Evolutionary conservation across 495 filamentous ascomycete genomes (phyloP).

Genomic region (Podospora bellae-mahoneyi): DNA sequence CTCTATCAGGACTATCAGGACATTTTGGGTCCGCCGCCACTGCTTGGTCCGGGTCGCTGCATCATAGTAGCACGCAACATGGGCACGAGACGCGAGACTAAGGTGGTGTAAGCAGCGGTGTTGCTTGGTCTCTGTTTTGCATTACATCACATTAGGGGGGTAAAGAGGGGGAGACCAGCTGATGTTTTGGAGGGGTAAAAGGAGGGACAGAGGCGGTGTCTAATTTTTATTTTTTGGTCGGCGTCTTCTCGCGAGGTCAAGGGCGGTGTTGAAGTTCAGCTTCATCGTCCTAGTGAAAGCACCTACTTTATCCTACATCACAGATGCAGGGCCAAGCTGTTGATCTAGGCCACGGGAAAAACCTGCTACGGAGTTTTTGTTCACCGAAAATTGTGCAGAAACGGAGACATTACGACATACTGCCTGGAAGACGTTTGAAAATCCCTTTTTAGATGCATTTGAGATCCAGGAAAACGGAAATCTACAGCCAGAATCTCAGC

Average conservation of each 20-base stretch:
- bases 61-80: conserved; percentile 12
- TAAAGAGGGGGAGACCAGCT: not conserved
- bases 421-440: not conserved
- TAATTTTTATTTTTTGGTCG: not conserved
- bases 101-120: not conserved
- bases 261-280: conserved; percentile 12
- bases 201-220: not conserved
- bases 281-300: not conserved
- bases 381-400: not conserved
- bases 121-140: conserved; percentile 4
- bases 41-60: conserved; percentile 10
- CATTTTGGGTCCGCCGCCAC: conserved; percentile 1
- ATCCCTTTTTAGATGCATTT: not conserved
- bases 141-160: not conserved
- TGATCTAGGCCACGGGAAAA: not conserved
- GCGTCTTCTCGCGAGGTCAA: conserved; percentile 12
- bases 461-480: not conserved
- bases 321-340: not conserved
- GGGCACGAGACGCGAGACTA: not conserved
- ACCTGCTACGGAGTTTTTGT: not conserved
- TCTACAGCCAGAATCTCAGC: not conserved
- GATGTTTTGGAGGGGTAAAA: not conserved
- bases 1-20: conserved; percentile 3
- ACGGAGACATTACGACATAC: not conserved
- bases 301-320: not conserved